phyloP scores from a whole-genome alignment of 202 grass and related monocot genomes.

The Setaria viridis region DNA sequence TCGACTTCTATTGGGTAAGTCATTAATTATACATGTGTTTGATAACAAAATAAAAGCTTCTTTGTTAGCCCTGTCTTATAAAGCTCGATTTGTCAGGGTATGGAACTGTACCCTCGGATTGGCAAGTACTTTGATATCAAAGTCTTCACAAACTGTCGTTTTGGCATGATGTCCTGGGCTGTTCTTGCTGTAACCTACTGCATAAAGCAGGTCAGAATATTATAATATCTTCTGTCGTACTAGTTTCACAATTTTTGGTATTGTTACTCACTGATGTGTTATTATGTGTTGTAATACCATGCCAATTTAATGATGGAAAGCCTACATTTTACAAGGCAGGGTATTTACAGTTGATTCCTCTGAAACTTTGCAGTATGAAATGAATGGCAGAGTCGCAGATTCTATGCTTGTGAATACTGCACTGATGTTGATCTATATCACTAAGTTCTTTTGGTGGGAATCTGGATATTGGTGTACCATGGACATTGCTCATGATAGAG shows the following conservation, averaged over 20 bases:
- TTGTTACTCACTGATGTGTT: neutral
- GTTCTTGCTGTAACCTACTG: slow-evolving; percentile 98
- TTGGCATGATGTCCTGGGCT: slow-evolving; percentile 99
- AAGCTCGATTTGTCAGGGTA: slow-evolving; percentile 63
- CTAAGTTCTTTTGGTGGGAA: slow-evolving; percentile 99
- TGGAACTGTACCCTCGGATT: slow-evolving; percentile 96
- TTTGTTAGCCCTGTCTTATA: slow-evolving; percentile 28
- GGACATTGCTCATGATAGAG: slow-evolving; percentile 99
- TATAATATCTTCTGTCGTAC: slow-evolving; percentile 27
- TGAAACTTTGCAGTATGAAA: slow-evolving; percentile 77
- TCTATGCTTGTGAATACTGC: slow-evolving; percentile 98
- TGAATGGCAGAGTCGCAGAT: slow-evolving; percentile 76
- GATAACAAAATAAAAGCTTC: slow-evolving; percentile 7
- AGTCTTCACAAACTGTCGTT: slow-evolving; percentile 98
- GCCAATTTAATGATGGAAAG: slow-evolving; percentile 8
- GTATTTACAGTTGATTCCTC: slow-evolving; percentile 27
- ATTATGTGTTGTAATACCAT: neutral
- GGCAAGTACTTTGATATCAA: slow-evolving; percentile 97
- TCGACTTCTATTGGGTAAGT: slow-evolving; percentile 98
- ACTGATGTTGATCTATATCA: slow-evolving; percentile 96
- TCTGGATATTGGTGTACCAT: slow-evolving; percentile 99
- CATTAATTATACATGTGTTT: slow-evolving; percentile 24
- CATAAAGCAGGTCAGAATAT: slow-evolving; percentile 90
- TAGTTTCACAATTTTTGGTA: neutral
- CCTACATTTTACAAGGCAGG: neutral